Conservation (phyloP, 2,329 filamentous ascomycete species). For the Trichoderma gracile region DNA sequence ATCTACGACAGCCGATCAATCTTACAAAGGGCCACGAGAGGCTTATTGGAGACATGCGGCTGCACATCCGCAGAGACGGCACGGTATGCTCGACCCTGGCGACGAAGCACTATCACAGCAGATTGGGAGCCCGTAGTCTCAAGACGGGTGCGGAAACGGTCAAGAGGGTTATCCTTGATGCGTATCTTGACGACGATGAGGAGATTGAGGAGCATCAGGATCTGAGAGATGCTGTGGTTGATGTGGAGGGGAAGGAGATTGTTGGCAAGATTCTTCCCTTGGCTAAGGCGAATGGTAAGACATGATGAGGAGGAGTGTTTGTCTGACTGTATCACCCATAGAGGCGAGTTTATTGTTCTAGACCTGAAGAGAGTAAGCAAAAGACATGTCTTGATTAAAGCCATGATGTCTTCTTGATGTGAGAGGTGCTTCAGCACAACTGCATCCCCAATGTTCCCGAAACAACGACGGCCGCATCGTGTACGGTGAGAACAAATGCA, state of each 20-base stretch:
- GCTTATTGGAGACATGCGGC: slow-evolving; percentile 16
- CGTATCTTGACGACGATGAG: slow-evolving; percentile 18
- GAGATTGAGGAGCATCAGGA: background rate
- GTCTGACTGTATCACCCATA: background rate
- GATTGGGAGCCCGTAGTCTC: slow-evolving; percentile 20
- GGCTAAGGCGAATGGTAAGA: too few relatives aligned
- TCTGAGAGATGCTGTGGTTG: background rate
- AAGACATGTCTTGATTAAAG: background rate
- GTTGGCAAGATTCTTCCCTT: background rate
- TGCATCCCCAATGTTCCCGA: too few relatives aligned
- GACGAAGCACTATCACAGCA: slow-evolving; percentile 12
- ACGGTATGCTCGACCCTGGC: slow-evolving; percentile 9
- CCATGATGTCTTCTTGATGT: too few relatives aligned
- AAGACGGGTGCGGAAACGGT: slow-evolving; percentile 13
- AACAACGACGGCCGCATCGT: too few relatives aligned
- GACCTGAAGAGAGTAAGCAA: too few relatives aligned
- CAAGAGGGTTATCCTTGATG: slow-evolving; percentile 20
- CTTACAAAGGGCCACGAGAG: slow-evolving; percentile 4
- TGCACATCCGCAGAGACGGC: slow-evolving; percentile 4
- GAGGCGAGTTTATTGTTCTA: background rate
- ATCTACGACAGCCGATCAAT: slow-evolving; percentile 9
- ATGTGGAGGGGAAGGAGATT: slow-evolving; percentile 13
- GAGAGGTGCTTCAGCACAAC: too few relatives aligned
- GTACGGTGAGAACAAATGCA: too few relatives aligned
- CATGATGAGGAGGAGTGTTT: background rate